phyloP scores from a whole-genome alignment of 2,329 filamentous ascomycete genomes.

The Trichophyton mentagrophytes region DNA sequence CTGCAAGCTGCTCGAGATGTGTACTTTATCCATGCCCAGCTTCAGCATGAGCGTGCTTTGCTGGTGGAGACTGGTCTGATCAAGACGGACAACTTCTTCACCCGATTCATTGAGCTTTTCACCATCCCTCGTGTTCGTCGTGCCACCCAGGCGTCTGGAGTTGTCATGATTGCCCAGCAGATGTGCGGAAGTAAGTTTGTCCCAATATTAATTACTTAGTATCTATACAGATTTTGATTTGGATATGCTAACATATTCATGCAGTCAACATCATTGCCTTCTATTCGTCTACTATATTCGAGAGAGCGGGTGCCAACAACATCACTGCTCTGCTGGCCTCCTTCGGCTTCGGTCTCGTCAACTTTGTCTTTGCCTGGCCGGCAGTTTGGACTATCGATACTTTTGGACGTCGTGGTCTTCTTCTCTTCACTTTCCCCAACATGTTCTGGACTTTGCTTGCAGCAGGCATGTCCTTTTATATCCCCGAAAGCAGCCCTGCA shows the following conservation, averaged over 20 bases:
- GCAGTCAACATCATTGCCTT: constrained; percentile 57
- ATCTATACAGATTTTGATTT: not conserved
- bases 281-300: constrained; percentile 43
- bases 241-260: not conserved
- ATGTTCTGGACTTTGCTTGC: constrained; percentile 56
- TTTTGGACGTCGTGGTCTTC: constrained; percentile 48
- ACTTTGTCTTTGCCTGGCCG: constrained; percentile 52
- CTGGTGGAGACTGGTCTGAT: constrained; percentile 28
- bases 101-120: constrained; percentile 21
- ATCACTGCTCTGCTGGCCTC: constrained; percentile 46
- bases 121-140: constrained; percentile 22
- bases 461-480: constrained; percentile 47
- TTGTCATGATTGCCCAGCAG: constrained; percentile 23
- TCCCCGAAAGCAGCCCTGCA: constrained; percentile 30
- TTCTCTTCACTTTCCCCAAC: constrained; percentile 54
- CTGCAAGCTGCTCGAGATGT: constrained; percentile 49
- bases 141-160: constrained; percentile 20
- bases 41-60: constrained; percentile 20
- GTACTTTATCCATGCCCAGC: constrained; percentile 43
- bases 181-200: constrained; percentile 25
- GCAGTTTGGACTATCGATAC: constrained; percentile 56
- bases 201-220: constrained; percentile 2
- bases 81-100: constrained; percentile 40
- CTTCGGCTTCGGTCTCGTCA: constrained; percentile 50
- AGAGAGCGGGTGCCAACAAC: constrained; percentile 33